These are phyloP conservation scores for Apophysomyces variabilis DNA, from an alignment of 371 early-diverging fungal species.

Conservation along the genomic window DNA sequence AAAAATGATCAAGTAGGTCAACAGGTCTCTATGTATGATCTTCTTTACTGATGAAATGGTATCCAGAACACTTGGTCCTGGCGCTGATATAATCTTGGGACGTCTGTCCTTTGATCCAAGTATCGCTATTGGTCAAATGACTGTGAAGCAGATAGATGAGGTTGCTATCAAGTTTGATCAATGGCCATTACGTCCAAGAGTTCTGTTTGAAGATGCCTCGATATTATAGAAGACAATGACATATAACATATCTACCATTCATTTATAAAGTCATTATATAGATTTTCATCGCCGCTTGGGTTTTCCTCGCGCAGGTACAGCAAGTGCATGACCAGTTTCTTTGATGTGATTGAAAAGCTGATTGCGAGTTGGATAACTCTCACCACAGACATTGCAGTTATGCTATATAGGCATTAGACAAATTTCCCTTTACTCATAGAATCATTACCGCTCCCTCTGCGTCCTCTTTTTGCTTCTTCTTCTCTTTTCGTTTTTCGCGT, in stretches of 20 bases:
- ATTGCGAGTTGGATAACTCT: slow-evolving; percentile 65
- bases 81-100: slow-evolving; percentile 63
- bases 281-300: slow-evolving; percentile 13
- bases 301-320: slow-evolving; percentile 24
- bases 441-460: slow-evolving; percentile 25
- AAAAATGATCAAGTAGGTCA: slow-evolving; percentile 59
- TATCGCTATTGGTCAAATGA: slow-evolving; percentile 52
- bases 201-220: slow-evolving; percentile 52
- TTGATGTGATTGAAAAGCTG: slow-evolving; percentile 79
- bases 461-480: slow-evolving; percentile 56
- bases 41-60: neutral
- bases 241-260: neutral
- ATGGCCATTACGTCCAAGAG: slow-evolving; percentile 63
- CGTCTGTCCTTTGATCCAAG: slow-evolving; percentile 58
- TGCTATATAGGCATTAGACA: slow-evolving; percentile 17
- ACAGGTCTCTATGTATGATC: neutral
- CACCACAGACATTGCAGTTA: slow-evolving; percentile 71
- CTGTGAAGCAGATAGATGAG: slow-evolving; percentile 58
- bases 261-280: neutral
- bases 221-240: slow-evolving; percentile 7
- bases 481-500: slow-evolving; percentile 48
- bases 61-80: slow-evolving; percentile 59
- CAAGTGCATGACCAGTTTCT: slow-evolving; percentile 73
- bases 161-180: slow-evolving; percentile 64
- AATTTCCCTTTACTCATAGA: slow-evolving; percentile 7